Conservation (phyloP, 1,284 basidiomycete genomes). For the Ceratobasidium papillatum region DNA sequence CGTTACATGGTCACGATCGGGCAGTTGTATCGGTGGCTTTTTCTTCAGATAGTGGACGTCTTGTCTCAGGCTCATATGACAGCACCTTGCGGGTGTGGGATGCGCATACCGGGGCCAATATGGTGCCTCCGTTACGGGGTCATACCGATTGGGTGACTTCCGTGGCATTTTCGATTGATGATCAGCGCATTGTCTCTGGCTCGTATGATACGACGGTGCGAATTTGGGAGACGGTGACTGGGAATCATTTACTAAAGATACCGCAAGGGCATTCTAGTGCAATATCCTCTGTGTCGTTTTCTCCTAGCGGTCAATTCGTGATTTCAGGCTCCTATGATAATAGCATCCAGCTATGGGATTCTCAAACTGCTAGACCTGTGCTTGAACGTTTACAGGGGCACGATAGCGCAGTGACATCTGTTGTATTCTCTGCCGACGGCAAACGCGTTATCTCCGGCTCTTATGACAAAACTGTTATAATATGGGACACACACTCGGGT, state of each 20-base stretch:
- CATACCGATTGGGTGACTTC: background rate
- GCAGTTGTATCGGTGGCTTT: slow-evolving; percentile 29
- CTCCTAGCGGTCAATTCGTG: background rate
- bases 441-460: slow-evolving; percentile 16
- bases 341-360: slow-evolving; percentile 17
- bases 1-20: slow-evolving; percentile 4
- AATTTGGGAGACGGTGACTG: slow-evolving; percentile 36
- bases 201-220: background rate
- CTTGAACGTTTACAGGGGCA: background rate
- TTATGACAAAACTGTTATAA: background rate
- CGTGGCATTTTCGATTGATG: slow-evolving; percentile 26
- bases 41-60: slow-evolving; percentile 2
- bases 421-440: slow-evolving; percentile 24
- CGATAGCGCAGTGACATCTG: background rate
- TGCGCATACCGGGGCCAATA: background rate
- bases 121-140: background rate
- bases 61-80: slow-evolving; percentile 39
- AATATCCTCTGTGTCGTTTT: slow-evolving; percentile 20
- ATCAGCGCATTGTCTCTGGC: slow-evolving; percentile 14
- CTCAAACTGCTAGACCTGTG: background rate
- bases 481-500: slow-evolving; percentile 20
- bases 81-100: slow-evolving; percentile 34
- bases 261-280: background rate
- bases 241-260: background rate
- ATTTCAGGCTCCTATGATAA: background rate